A percentile compares a stretch with the other conserved stretches of the same genome.
phyloP scores from a whole-genome alignment of 805 yeast genomes.

The Starmera pachycereana region DNA sequence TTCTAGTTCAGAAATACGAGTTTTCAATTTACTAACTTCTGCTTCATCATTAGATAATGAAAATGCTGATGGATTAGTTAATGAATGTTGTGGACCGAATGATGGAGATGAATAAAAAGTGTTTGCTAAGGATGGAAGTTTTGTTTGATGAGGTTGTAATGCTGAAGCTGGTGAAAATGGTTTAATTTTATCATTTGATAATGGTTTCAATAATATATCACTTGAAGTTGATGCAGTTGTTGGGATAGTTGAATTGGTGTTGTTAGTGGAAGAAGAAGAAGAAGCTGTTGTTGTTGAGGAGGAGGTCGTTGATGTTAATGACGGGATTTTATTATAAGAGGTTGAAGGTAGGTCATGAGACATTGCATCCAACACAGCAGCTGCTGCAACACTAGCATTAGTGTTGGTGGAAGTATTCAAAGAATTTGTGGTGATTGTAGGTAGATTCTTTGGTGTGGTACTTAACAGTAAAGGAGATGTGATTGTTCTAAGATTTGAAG shows the following conservation, averaged over 20 bases:
- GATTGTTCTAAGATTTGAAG: constrained; percentile 50
- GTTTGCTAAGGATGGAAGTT: constrained; percentile 14
- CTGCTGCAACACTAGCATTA: constrained; percentile 10
- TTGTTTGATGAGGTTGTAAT: constrained; percentile 1
- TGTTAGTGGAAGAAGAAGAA: background rate
- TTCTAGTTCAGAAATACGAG: constrained; percentile 81
- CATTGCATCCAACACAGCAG: constrained; percentile 17
- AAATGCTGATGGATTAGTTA: constrained; percentile 18
- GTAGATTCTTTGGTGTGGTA: constrained; percentile 24
- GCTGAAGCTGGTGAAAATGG: background rate
- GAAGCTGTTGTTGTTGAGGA: constrained; percentile 1
- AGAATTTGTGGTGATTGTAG: constrained; percentile 24
- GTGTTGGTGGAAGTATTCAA: too few relatives aligned
- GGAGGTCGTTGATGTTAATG: background rate
- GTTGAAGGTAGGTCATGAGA: constrained; percentile 2
- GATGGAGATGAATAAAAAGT: constrained; percentile 29
- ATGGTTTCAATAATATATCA: constrained; percentile 10
- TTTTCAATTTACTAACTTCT: constrained; percentile 39
- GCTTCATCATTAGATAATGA: constrained; percentile 15
- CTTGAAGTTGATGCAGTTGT: background rate
- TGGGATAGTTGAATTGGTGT: background rate
- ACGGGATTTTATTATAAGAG: background rate
- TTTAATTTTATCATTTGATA: background rate
- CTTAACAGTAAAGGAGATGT: constrained; percentile 57
- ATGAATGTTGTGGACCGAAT: constrained; percentile 33